Evolutionary conservation across 805 yeast species (phyloP), one percentile per base, ranked within the genome.

Genomic region (Priceomyces haplophilus): DNA sequence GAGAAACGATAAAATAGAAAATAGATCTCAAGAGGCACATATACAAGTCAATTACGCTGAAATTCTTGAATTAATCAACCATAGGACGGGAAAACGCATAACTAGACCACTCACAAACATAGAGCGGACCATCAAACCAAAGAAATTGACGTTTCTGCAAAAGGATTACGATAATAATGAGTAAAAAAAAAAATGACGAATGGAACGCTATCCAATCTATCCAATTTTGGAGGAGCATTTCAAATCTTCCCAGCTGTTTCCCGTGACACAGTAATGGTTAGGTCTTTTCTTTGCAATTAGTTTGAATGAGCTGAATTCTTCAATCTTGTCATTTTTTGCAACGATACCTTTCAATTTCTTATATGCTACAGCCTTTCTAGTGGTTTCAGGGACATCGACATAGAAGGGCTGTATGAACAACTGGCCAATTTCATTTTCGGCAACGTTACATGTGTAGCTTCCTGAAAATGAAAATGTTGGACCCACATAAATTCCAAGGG

Each of bases 31-130:
- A 4, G 33, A n/a, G 15, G 12, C 7, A 5, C 17, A 34, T 7
- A 12, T 13, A 16, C 18, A 34, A 10, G 42, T 56, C 38, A 61
- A 64, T 40, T 69, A 62, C 44, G 65, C 63, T 16, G 56, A 65
- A 12, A 69, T 67, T 37, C 56, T 68, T 40, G 78, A 74, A 46
- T 53, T 64, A 45, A 49, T 72, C 24, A 65, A 73, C 52, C 65
- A 61, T 44, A 65, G 64, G 40, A 72, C 75, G 0, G 78, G 78
- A 2, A 59, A 70, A 43, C 60, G 59, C 20, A 52, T 59, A 5
- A 52, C 59, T 7, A 52, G 55, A 37, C 50, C 53, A 24, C 47
- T 72, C 31, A 56, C 63, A 17, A 59, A 58, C 12, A 48, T 46
- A 7, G 67, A 71, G 37, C 52, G 57, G 35, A 52, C 52, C 5